Percentiles rank a stretch among this genome's conserved stretches.
These are phyloP conservation scores for Graphilbum sp. DNA, from an alignment of 2,329 filamentous ascomycete genomes.

Conservation along the genomic window DNA sequence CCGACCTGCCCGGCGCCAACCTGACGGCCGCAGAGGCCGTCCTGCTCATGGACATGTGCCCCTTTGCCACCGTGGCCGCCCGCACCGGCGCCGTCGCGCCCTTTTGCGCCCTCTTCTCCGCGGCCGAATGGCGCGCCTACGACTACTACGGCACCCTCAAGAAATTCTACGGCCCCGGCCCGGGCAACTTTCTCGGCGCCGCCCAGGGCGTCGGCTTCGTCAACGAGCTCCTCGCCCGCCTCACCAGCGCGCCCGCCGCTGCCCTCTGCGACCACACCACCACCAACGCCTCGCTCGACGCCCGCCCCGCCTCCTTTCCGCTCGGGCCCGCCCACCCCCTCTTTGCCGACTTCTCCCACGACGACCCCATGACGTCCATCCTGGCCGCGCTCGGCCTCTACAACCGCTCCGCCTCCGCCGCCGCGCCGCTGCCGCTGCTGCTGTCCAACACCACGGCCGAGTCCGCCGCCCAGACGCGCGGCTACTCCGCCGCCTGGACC, in stretches of 20 bases:
- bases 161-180: constrained; percentile 70
- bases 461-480: constrained; percentile 35
- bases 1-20: constrained; percentile 49
- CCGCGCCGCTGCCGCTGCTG: too few species aligned
- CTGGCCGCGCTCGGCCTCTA: constrained; percentile 66
- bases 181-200: constrained; percentile 60
- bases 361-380: constrained; percentile 68
- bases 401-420: too few species aligned
- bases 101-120: constrained; percentile 63
- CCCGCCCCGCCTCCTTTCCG: constrained; percentile 51
- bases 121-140: constrained; percentile 57
- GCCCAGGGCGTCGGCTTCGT: constrained; percentile 76
- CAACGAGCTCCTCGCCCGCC: constrained; percentile 69
- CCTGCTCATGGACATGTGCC: constrained; percentile 73
- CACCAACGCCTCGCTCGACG: constrained; percentile 63
- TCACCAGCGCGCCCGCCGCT: constrained; percentile 43
- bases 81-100: constrained; percentile 33
- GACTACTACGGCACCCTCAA: constrained; percentile 63
- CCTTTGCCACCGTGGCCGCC: constrained; percentile 60
- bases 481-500: constrained; percentile 60
- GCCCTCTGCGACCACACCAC: constrained; percentile 47
- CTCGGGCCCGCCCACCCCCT: constrained; percentile 31
- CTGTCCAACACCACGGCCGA: constrained; percentile 34
- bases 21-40: constrained; percentile 46
- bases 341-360: constrained; percentile 83